Evolutionary conservation across 192 early-diverging fungal genomes (phyloP).

Genomic region (Rhizoclosmatium globosum): DNA sequence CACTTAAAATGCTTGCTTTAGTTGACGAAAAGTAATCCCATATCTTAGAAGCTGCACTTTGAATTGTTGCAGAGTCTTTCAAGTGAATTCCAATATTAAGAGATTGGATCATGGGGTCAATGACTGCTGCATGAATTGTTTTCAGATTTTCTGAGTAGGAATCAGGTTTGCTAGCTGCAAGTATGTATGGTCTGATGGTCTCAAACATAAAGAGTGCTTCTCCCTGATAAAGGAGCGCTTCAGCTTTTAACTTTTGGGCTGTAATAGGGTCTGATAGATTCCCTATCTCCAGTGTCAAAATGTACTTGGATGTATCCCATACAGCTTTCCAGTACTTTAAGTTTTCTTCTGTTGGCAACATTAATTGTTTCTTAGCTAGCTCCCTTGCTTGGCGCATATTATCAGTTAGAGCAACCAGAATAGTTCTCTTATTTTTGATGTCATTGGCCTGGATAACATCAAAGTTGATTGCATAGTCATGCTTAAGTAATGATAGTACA

Average conservation of each 20-base stretch:
- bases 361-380: constrained; percentile 10
- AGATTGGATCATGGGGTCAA: constrained; percentile 28
- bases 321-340: constrained; percentile 38
- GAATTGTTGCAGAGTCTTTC: constrained; percentile 28
- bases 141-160: constrained; percentile 8
- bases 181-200: not conserved
- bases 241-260: constrained; percentile 26
- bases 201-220: constrained; percentile 27
- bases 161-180: not conserved
- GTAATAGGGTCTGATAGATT: not conserved
- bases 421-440: constrained; percentile 17
- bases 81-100: constrained; percentile 18
- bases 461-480: constrained; percentile 34
- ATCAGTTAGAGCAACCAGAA: constrained; percentile 32
- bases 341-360: not conserved
- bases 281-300: constrained; percentile 25
- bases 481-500: constrained; percentile 11
- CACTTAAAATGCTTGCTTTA: not conserved
- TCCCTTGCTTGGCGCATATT: constrained; percentile 24
- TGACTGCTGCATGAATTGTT: constrained; percentile 5
- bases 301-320: constrained; percentile 31
- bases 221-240: constrained; percentile 28
- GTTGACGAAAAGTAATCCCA: constrained; percentile 21
- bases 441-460: constrained; percentile 22
- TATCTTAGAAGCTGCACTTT: constrained; percentile 25